Conservation (phyloP, 805 yeast species). For the Wickerhamiella shivajii region DNA sequence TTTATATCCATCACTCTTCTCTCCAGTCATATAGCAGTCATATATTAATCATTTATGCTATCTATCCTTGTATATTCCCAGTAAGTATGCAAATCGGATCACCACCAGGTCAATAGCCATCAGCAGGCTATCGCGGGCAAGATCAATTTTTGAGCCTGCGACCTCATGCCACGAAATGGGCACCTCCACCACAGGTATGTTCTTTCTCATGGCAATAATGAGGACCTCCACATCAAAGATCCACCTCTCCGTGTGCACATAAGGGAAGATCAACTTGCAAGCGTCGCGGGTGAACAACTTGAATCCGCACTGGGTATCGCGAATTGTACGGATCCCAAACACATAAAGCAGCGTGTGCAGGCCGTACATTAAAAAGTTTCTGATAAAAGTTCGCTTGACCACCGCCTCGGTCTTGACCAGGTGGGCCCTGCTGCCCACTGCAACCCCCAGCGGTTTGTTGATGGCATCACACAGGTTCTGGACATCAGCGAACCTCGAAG, state of each 20-base stretch:
- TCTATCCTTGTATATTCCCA: slow-evolving; percentile 50
- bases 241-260: slow-evolving; percentile 95
- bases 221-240: slow-evolving; percentile 92
- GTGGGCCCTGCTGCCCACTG: slow-evolving; percentile 90
- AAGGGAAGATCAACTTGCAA: slow-evolving; percentile 55
- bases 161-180: slow-evolving; percentile 96
- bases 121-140: slow-evolving; percentile 75
- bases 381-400: slow-evolving; percentile 74
- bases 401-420: slow-evolving; percentile 94
- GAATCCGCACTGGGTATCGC: slow-evolving; percentile 97
- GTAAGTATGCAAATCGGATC: slow-evolving; percentile 71
- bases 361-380: slow-evolving; percentile 88
- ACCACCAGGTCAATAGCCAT: slow-evolving; percentile 93
- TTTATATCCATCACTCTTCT: too few relatives aligned
- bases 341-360: slow-evolving; percentile 72
- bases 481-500: slow-evolving; percentile 66
- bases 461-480: slow-evolving; percentile 35
- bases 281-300: slow-evolving; percentile 73
- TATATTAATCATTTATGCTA: not conserved
- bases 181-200: slow-evolving; percentile 55
- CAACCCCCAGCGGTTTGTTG: slow-evolving; percentile 37
- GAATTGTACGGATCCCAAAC: slow-evolving; percentile 75
- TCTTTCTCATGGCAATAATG: slow-evolving; percentile 60
- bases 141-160: slow-evolving; percentile 83
- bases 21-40: not conserved